Base-by-base conservation (phyloP, 2,329 filamentous ascomycete genomes). In the Fusarium dlaminii region DNA sequence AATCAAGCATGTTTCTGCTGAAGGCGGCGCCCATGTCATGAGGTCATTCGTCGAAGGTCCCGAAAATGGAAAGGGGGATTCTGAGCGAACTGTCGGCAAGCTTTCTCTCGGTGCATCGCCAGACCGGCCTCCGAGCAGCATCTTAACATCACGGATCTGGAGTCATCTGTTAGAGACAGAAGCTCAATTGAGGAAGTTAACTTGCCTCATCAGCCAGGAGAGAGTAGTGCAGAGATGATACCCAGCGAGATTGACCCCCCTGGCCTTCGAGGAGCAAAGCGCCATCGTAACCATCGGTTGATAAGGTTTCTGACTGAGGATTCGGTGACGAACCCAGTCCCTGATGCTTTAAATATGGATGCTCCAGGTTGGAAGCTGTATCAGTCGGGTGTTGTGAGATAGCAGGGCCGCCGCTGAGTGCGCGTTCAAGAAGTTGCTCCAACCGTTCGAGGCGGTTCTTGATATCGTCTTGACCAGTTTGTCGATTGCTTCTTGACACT, bases 191-290 rank as follows among this genome's bases (percentile, higher is more conserved):
- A 27, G 29, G 7, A 60, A 34, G 5, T 5, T 2, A 9, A 22
- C 5, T 18, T 61, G 4, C 58, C 58, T 61, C 46, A 36, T 61
- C 36, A 22, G 58, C 58, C 20, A 61, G 32, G 29, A 61, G 58
- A 36, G 58, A 52, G 58, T 61, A 61, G 48, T 61, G 58, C 8
- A 61, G 36, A 27, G 58, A 61, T 61, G 58, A 61, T 22, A 61
- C 36, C 58, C 58, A 61, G 29, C 58, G 58, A 5, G 58, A 55
- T 17, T 61, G 46, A 15, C 29, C 48, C 2, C 48, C 29, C 10
- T 36, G 18, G 29, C 18, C 24, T 30, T 55, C 58, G 8, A 55
- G 29, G n/a, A 61, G 58, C 36, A 61, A 61, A 29, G 58, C 58
- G 17, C 58, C 58, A 55, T 61, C 58, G 4, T 40, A 55, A 18